Conservation (phyloP, 768 basidiomycete species). For the Podaxis sp. region DNA sequence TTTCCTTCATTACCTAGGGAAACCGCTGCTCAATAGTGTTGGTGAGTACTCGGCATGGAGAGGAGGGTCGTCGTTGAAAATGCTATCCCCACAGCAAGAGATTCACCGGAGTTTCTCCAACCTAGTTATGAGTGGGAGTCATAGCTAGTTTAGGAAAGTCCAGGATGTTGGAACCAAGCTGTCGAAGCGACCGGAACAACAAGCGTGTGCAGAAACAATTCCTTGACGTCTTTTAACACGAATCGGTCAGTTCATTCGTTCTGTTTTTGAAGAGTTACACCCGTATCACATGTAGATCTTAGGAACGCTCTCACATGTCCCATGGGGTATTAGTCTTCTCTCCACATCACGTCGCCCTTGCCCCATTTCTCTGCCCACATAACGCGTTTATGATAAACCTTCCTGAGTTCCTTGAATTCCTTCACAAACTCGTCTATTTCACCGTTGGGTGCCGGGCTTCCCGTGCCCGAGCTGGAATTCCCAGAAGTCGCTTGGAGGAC, state of each 20-base stretch:
- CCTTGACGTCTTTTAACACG: not conserved
- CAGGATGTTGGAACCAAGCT: not conserved
- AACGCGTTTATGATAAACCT: slow-evolving; percentile 89
- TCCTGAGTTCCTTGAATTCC: slow-evolving; percentile 84
- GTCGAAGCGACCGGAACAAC: not conserved
- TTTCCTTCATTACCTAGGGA: not conserved
- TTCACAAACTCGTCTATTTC: slow-evolving; percentile 87
- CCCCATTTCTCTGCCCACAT: slow-evolving; percentile 91
- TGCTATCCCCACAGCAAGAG: not conserved
- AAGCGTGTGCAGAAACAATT: not conserved
- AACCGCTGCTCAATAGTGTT: not conserved
- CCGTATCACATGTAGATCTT: not conserved
- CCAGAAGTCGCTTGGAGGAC: slow-evolving; percentile 56
- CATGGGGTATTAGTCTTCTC: slow-evolving; percentile 50
- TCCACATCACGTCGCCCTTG: slow-evolving; percentile 82
- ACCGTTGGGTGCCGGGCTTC: slow-evolving; percentile 39
- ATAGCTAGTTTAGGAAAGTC: not conserved
- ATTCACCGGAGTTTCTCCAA: slow-evolving; percentile 2
- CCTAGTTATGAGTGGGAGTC: not conserved
- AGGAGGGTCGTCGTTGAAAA: not conserved
- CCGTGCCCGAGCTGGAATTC: slow-evolving; percentile 31
- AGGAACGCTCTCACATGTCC: not conserved
- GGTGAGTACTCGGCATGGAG: not conserved
- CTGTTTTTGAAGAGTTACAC: not conserved
- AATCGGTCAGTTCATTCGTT: not conserved